Evolutionary conservation across 208 protist species (phyloP).

Genomic region (Crithidia acanthocephali): DNA sequence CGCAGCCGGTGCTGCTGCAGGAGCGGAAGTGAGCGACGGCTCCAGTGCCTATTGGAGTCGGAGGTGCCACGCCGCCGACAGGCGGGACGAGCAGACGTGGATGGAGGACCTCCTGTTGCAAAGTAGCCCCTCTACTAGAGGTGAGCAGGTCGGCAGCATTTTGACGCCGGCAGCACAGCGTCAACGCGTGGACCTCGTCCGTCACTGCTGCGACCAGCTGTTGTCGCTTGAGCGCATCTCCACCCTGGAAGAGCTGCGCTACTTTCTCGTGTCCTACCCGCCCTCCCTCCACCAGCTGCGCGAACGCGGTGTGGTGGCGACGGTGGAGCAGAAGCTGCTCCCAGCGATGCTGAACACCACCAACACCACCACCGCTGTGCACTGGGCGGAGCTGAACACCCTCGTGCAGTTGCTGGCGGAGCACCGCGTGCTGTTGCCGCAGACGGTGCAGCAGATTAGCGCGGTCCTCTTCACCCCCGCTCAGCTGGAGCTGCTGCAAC

Average conservation of each 20-base stretch:
- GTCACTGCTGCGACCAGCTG: constrained; percentile 58
- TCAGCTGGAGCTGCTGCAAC: constrained; percentile 7
- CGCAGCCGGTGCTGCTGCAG: not conserved
- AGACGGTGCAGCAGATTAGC: constrained; percentile 24
- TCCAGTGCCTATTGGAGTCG: not conserved
- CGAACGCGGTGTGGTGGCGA: constrained; percentile 42
- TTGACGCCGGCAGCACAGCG: constrained; percentile 15
- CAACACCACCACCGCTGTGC: constrained; percentile 19
- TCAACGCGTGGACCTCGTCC: constrained; percentile 36
- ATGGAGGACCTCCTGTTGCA: constrained; percentile 9
- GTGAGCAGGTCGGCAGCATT: not conserved
- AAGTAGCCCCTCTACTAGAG: no score
- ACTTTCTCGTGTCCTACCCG: constrained; percentile 65
- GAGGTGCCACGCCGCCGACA: not conserved
- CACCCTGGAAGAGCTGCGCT: constrained; percentile 49
- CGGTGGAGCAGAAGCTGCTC: constrained; percentile 50
- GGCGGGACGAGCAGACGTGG: constrained; percentile 7
- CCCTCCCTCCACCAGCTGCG: constrained; percentile 49
- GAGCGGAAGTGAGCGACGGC: not conserved
- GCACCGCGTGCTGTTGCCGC: constrained; percentile 43
- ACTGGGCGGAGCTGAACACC: constrained; percentile 27
- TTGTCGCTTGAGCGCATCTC: constrained; percentile 63
- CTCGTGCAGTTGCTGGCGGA: constrained; percentile 47
- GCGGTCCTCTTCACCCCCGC: constrained; percentile 34
- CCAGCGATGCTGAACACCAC: constrained; percentile 28